These are phyloP conservation scores for Talaromyces verruculosus DNA, from an alignment of 2,329 filamentous ascomycete genomes.

Conservation along the genomic window DNA sequence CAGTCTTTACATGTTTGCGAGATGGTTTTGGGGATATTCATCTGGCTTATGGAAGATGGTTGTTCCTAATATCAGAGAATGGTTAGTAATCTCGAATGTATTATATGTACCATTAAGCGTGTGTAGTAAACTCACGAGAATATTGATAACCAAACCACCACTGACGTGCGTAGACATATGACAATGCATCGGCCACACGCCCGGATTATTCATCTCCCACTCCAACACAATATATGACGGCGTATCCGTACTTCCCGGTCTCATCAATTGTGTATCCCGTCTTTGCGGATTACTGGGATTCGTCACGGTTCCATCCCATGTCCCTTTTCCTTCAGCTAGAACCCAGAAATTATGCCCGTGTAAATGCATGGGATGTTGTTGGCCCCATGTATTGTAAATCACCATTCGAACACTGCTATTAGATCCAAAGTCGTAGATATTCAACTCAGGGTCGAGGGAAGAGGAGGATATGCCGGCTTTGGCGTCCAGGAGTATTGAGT, in stretches of 20 bases:
- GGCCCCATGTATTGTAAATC: neutral
- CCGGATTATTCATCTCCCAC: neutral
- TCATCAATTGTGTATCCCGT: neutral
- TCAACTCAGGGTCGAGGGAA: neutral
- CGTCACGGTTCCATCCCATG: neutral
- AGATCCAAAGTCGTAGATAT: neutral
- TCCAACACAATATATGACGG: neutral
- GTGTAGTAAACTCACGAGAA: neutral
- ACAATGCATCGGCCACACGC: constrained; percentile 1
- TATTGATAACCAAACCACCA: neutral
- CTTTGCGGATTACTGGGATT: neutral
- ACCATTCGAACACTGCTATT: neutral
- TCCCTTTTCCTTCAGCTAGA: neutral
- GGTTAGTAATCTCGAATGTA: neutral
- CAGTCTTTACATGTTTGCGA: neutral
- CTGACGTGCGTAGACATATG: neutral
- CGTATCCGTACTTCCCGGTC: neutral
- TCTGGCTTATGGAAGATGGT: neutral
- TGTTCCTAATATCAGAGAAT: neutral
- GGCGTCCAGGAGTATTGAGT: neutral
- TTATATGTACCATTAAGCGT: neutral
- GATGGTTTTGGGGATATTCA: neutral
- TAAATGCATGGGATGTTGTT: neutral
- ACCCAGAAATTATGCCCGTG: neutral
- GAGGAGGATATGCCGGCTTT: neutral